A percentile compares a stretch with the other conserved stretches of the same genome.
phyloP scores from a whole-genome alignment of 2,329 filamentous ascomycete genomes.

The Hymenoscyphus albidus region DNA sequence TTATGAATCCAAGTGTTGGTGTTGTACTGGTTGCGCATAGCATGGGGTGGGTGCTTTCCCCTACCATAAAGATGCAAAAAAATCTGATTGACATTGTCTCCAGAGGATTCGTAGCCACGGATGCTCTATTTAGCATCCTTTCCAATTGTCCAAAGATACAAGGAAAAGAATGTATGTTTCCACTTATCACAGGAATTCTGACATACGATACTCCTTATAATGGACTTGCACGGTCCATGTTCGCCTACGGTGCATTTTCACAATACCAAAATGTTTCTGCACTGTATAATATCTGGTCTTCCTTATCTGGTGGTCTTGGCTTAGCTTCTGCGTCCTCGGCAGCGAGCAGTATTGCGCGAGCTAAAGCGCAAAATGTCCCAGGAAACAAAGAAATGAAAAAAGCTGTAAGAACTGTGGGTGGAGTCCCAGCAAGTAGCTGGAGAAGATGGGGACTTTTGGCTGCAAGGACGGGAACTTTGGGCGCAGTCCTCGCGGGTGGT shows the following conservation, averaged over 20 bases:
- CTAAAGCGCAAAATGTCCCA: conserved; percentile 1
- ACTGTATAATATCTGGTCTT: conserved; percentile 56
- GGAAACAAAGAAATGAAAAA: conserved; percentile 9
- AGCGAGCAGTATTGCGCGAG: conserved; percentile 24
- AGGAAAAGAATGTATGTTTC: conserved; percentile 53
- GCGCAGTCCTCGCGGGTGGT: conserved; percentile 74
- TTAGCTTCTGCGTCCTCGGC: conserved; percentile 19
- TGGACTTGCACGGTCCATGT: conserved; percentile 57
- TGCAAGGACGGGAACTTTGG: conserved; percentile 76
- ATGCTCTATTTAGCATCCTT: conserved; percentile 62
- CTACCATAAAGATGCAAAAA: background rate
- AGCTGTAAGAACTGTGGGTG: conserved; percentile 28
- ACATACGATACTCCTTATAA: conserved; percentile 85
- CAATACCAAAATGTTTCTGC: conserved; percentile 55
- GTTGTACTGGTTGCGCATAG: conserved; percentile 80
- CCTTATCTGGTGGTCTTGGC: conserved; percentile 46
- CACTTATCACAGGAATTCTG: conserved; percentile 73
- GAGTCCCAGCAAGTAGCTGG: conserved; percentile 38
- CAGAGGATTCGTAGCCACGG: conserved; percentile 75
- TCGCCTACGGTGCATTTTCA: conserved; percentile 57
- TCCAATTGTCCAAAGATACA: conserved; percentile 37
- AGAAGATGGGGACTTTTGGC: conserved; percentile 61
- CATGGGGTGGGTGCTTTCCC: conserved; percentile 55
- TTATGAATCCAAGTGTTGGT: conserved; percentile 74
- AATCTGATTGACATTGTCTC: background rate